Percentiles rank a stretch among this genome's conserved stretches.
These are phyloP conservation scores for Trypanosoma brucei DNA, from an alignment of 208 protist species.

Conservation along the genomic window DNA sequence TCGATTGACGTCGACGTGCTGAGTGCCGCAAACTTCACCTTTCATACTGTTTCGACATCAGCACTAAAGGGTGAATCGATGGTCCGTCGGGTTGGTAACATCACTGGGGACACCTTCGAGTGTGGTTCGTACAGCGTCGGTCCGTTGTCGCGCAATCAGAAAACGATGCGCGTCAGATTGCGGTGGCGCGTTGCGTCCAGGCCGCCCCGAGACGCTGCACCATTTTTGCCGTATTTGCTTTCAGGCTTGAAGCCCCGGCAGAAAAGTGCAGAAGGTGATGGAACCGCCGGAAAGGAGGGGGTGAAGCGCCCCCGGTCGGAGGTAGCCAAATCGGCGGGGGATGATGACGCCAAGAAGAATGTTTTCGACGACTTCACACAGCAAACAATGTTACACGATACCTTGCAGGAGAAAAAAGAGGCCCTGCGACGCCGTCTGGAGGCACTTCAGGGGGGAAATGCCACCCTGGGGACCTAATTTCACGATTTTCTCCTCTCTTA, in stretches of 20 bases:
- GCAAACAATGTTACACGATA: background rate
- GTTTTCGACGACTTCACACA: background rate
- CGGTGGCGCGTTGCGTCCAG: slow-evolving; percentile 50
- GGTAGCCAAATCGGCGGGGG: slow-evolving; percentile 8
- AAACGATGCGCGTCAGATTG: slow-evolving; percentile 53
- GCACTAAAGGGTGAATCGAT: slow-evolving; percentile 13
- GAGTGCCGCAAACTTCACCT: slow-evolving; percentile 6
- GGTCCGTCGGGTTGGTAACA: slow-evolving; percentile 1
- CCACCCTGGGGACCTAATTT: background rate
- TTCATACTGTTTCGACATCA: slow-evolving; percentile 13
- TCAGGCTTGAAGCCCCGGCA: slow-evolving; percentile 10
- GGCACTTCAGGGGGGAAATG: slow-evolving; percentile 33
- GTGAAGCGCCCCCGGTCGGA: slow-evolving; percentile 21
- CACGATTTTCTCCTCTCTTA: background rate
- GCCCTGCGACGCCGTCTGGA: slow-evolving; percentile 46
- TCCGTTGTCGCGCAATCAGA: slow-evolving; percentile 24
- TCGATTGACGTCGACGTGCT: slow-evolving; percentile 1
- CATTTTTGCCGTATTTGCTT: slow-evolving; percentile 24
- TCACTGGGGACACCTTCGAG: slow-evolving; percentile 21
- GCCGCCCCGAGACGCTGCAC: slow-evolving; percentile 22
- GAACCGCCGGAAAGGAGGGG: slow-evolving; percentile 5
- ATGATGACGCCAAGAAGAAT: slow-evolving; percentile 13
- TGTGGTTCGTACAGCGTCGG: slow-evolving; percentile 19
- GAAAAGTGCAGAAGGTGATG: background rate
- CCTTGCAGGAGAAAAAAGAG: slow-evolving; percentile 38